These are phyloP conservation scores for Paramecium biaurelia DNA, from an alignment of 73 alveolate genomes.

Conservation along the genomic window DNA sequence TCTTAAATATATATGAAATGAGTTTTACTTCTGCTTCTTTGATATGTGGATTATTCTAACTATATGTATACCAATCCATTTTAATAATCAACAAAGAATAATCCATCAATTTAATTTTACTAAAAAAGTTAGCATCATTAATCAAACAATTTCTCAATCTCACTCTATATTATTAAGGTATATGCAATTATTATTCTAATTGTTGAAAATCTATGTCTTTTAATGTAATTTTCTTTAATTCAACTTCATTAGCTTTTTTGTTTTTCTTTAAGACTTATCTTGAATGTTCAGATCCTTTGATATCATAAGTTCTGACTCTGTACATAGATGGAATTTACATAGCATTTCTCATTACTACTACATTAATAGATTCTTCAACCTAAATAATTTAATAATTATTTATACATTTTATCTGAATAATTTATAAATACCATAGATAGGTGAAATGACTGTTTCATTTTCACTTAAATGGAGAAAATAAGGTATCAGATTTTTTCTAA, in stretches of 20 bases:
- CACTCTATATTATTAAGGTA: not conserved
- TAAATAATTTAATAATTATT: not conserved
- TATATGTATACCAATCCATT: conserved; percentile 40
- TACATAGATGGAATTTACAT: not conserved
- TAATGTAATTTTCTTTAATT: not conserved
- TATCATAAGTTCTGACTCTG: conserved; percentile 33
- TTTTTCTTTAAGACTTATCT: conserved; percentile 15
- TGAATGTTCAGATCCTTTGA: conserved; percentile 16
- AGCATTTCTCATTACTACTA: conserved; percentile 39
- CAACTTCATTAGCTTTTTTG: not conserved
- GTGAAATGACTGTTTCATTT: conserved; percentile 26
- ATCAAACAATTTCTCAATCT: not conserved
- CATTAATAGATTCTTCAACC: not conserved
- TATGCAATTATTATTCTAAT: not conserved
- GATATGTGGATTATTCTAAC: not conserved
- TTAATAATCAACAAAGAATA: not conserved
- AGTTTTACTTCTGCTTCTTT: not conserved
- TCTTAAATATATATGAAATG: not conserved
- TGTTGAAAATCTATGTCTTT: conserved; percentile 22
- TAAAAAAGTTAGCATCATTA: not conserved
- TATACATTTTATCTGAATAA: not conserved
- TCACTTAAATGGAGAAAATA: not conserved
- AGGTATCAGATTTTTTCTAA: not conserved
- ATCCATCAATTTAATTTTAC: not conserved
- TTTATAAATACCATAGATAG: conserved; percentile 12